A percentile compares a stretch with the other conserved stretches of the same genome.
phyloP scores from a whole-genome alignment of 768 basidiomycete genomes.

The Mycena alexandri region DNA sequence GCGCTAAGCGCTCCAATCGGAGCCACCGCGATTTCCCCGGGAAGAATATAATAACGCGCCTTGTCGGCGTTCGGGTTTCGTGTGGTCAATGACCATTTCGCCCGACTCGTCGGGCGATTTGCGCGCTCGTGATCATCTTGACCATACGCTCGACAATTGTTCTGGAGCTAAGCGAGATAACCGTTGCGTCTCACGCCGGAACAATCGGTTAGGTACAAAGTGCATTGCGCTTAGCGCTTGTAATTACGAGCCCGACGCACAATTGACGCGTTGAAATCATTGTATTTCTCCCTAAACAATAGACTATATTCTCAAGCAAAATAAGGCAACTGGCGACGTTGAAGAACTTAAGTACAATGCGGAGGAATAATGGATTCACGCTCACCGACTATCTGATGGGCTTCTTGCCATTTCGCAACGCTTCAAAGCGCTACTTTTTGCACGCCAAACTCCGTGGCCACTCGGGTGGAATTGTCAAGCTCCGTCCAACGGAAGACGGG shows the following conservation, averaged over 20 bases:
- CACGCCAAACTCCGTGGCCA: slow-evolving; percentile 30
- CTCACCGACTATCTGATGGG: neutral
- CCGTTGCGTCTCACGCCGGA: no score
- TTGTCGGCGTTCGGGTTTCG: no score
- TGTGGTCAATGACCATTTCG: no score
- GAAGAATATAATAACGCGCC: no score
- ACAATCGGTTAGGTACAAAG: no score
- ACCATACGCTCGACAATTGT: no score
- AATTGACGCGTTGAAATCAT: slow-evolving; percentile 12
- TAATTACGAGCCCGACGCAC: neutral
- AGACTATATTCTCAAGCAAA: neutral
- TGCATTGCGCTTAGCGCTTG: no score
- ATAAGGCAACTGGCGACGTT: slow-evolving; percentile 10
- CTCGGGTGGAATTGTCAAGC: slow-evolving; percentile 28
- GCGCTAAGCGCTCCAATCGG: slow-evolving; percentile 3
- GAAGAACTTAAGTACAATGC: neutral
- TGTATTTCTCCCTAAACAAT: slow-evolving; percentile 26
- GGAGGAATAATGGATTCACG: neutral
- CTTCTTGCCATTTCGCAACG: slow-evolving; percentile 15
- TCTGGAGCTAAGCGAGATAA: no score
- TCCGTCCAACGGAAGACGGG: slow-evolving; percentile 31
- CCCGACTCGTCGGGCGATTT: no score
- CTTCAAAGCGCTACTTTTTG: slow-evolving; percentile 25
- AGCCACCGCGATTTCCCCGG: slow-evolving; percentile 14
- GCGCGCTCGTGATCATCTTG: no score